Evolutionary conservation across 2,329 filamentous ascomycete genomes (phyloP).

Genomic region (Cladosporium sp.): DNA sequence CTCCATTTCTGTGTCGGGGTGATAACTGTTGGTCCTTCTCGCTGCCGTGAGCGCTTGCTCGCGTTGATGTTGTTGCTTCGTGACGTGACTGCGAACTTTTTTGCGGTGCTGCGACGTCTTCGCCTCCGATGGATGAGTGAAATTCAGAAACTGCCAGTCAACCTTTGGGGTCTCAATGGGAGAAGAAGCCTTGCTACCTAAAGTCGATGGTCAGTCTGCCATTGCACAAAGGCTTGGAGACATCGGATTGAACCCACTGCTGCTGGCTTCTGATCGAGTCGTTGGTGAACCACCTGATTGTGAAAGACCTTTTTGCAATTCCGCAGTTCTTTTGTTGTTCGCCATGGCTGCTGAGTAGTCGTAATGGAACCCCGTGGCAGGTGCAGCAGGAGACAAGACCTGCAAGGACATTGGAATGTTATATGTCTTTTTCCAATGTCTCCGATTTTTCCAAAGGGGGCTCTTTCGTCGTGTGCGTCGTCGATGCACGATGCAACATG

Average conservation of each 20-base stretch:
- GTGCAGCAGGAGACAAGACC: neutral
- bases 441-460: slow-evolving; percentile 18
- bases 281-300: neutral
- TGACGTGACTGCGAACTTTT: slow-evolving; percentile 34
- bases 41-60: slow-evolving; percentile 23
- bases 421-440: neutral
- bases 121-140: slow-evolving; percentile 32
- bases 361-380: neutral
- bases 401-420: slow-evolving; percentile 1
- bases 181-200: slow-evolving; percentile 24
- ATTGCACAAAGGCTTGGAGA: neutral
- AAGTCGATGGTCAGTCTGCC: neutral
- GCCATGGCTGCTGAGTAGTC: neutral
- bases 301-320: neutral
- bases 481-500: slow-evolving; percentile 9
- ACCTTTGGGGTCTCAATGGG: slow-evolving; percentile 20
- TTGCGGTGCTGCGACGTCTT: slow-evolving; percentile 27
- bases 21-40: slow-evolving; percentile 15
- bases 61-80: slow-evolving; percentile 27
- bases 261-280: slow-evolving; percentile 6
- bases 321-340: neutral
- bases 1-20: neutral
- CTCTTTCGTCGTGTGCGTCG: slow-evolving; percentile 17
- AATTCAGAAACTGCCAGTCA: slow-evolving; percentile 33
- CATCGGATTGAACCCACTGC: slow-evolving; percentile 1